phyloP scores from a whole-genome alignment of 768 basidiomycete species.

The Mycena rosella region DNA sequence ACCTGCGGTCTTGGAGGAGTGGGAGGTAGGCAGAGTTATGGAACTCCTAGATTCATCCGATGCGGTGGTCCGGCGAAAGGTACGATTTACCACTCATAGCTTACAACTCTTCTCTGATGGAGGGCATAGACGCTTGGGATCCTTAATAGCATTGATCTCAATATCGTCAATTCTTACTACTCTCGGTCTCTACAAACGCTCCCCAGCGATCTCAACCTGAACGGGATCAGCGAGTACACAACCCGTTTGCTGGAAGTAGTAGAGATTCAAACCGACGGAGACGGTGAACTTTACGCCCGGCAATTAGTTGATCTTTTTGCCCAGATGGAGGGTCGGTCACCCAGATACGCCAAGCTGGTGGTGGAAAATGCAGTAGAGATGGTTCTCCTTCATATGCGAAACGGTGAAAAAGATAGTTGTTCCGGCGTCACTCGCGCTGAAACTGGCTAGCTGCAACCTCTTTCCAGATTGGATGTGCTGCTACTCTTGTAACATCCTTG shows the following conservation, averaged over 20 bases:
- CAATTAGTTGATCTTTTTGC: slow-evolving; percentile 59
- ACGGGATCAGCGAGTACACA: slow-evolving; percentile 57
- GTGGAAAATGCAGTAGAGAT: slow-evolving; percentile 70
- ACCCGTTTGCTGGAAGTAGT: slow-evolving; percentile 68
- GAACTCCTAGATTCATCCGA: slow-evolving; percentile 74
- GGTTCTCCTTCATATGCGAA: slow-evolving; percentile 62
- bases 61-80: slow-evolving; percentile 68
- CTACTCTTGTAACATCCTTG: slow-evolving; percentile 59
- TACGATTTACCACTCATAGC: slow-evolving; percentile 43
- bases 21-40: slow-evolving; percentile 83
- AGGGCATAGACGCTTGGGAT: slow-evolving; percentile 68
- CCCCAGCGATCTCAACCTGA: slow-evolving; percentile 46
- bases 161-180: slow-evolving; percentile 70
- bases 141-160: slow-evolving; percentile 67
- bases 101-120: slow-evolving; percentile 25
- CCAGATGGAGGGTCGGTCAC: slow-evolving; percentile 50
- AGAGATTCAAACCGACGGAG: slow-evolving; percentile 57
- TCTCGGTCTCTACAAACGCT: slow-evolving; percentile 56
- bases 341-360: slow-evolving; percentile 52
- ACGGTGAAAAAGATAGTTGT: slow-evolving; percentile 54
- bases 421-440: slow-evolving; percentile 11
- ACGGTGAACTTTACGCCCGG: slow-evolving; percentile 71
- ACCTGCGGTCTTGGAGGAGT: slow-evolving; percentile 70
- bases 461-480: slow-evolving; percentile 60
- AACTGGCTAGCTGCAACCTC: slow-evolving; percentile 50